phyloP scores from a whole-genome alignment of 2,329 filamentous ascomycete species.

The Neonectria ditissima region DNA sequence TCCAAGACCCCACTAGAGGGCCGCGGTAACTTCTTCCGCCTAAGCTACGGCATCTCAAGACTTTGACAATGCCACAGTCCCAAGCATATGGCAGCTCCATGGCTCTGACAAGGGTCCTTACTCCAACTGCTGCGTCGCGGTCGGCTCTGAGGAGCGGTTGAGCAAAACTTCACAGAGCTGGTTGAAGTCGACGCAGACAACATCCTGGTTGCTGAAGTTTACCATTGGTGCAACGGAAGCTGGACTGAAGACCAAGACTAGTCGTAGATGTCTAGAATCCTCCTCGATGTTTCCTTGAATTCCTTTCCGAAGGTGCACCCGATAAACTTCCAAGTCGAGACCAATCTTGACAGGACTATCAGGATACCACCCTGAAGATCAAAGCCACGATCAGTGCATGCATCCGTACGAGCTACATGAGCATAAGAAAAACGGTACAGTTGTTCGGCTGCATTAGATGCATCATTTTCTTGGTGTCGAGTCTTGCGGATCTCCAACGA shows the following conservation, averaged over 20 bases:
- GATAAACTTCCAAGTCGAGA: constrained; percentile 68
- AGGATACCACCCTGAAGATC: constrained; percentile 59
- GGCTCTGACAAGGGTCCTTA: constrained; percentile 72
- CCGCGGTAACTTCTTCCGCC: constrained; percentile 52
- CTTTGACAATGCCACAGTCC: constrained; percentile 64
- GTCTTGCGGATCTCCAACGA: constrained; percentile 69
- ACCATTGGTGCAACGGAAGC: constrained; percentile 78
- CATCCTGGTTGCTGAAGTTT: constrained; percentile 73
- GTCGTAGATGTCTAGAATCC: constrained; percentile 73
- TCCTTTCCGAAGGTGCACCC: constrained; percentile 68
- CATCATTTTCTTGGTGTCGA: constrained; percentile 74
- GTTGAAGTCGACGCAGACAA: constrained; percentile 63
- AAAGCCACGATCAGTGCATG: constrained; percentile 60
- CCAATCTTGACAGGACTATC: constrained; percentile 66
- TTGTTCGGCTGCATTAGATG: constrained; percentile 69
- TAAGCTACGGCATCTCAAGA: neutral
- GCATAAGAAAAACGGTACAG: constrained; percentile 60
- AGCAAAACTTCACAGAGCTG: too few relatives aligned
- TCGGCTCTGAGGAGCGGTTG: too few relatives aligned
- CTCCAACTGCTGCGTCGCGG: too few relatives aligned
- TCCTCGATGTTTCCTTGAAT: constrained; percentile 75
- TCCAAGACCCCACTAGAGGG: constrained; percentile 60
- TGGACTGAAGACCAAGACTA: constrained; percentile 80
- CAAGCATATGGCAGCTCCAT: constrained; percentile 78
- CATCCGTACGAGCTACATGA: constrained; percentile 72